Evolutionary conservation across 306 rosid genomes (phyloP).

Genomic region (Trichosanthes cucumerina): DNA sequence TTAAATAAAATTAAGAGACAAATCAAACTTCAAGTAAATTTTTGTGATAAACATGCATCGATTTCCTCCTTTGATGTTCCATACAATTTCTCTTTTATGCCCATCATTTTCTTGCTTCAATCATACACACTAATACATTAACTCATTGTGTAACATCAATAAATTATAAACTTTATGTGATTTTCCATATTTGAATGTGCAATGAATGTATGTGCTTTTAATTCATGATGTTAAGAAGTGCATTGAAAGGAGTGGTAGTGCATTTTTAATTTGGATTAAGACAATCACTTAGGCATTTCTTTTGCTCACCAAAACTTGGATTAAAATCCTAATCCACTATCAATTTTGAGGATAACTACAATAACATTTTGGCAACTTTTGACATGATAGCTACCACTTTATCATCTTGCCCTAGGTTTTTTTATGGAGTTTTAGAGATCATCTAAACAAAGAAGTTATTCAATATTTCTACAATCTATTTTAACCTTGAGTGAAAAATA

Average conservation of each 20-base stretch:
- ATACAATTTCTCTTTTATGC: not conserved
- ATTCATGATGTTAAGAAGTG: not conserved
- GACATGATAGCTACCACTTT: not conserved
- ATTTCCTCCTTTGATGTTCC: not conserved
- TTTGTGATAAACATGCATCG: not conserved
- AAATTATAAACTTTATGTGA: not conserved
- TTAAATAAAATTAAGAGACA: not conserved
- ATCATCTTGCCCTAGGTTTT: not conserved
- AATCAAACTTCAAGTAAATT: not conserved
- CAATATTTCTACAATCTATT: not conserved
- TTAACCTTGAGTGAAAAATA: not conserved
- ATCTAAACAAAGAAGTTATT: not conserved
- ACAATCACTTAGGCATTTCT: slow-evolving; percentile 1
- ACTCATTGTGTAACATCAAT: not conserved
- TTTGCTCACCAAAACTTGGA: not conserved
- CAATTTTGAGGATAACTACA: not conserved
- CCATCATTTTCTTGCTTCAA: not conserved
- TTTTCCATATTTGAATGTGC: not conserved
- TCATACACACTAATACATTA: not conserved
- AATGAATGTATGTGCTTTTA: not conserved
- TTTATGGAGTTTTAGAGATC: not conserved
- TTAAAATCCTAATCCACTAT: not conserved
- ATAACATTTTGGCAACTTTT: not conserved
- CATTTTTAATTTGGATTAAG: slow-evolving; percentile 3
- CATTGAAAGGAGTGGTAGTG: not conserved